Evolutionary conservation across 2,329 filamentous ascomycete species (phyloP), one percentile per base, ranked within the genome.

Genomic region (Fusarium albosuccineum): DNA sequence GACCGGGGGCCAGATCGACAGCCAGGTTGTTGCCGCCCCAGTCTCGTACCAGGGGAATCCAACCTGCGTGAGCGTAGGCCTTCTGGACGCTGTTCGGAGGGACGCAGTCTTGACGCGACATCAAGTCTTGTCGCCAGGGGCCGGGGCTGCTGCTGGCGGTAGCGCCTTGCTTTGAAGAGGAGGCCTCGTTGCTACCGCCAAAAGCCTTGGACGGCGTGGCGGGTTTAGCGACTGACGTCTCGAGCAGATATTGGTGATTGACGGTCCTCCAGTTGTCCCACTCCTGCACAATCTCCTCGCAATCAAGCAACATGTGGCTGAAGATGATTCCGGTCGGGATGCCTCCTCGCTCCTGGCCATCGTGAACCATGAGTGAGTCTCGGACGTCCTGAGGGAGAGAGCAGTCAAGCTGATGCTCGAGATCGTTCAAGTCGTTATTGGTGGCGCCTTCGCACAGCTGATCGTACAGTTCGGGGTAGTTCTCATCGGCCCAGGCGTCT

Each of bases 1-100:
- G 93, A 3, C 96, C 96, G 22, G 96, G 96, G 7, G 94, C 93
- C 60, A 99, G 84, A 79, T 99, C 96, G 46, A 97, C 88, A 16
- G 94, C 95, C 74, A 99, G 85, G 82, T 97, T 97, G 87, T 99
- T 99, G 79, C 96, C 96, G 78, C 96, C 96, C 96, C 96, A 99
- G 79, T 99, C 96, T 71, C 96, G 92, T 60, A 94, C 95, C 34
- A 99, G 84, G 54, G 96, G 95, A 71, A 99, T 97, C 96, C 96
- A 99, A 53, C 90, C 92, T 2, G 94, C 91, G 79, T 99, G 95
- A 3, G 94, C 92, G 75, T 99, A 99, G 0, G 92, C 92, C 78
- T 94, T 97, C 77, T 97, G 94, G 34, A 98, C 91, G 6, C 93
- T 89, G 74, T 92, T 91, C 9, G 92, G 86, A 9, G 96, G 96